Conservation (phyloP, 1,284 basidiomycete genomes). For the Gomphus bonarii region DNA sequence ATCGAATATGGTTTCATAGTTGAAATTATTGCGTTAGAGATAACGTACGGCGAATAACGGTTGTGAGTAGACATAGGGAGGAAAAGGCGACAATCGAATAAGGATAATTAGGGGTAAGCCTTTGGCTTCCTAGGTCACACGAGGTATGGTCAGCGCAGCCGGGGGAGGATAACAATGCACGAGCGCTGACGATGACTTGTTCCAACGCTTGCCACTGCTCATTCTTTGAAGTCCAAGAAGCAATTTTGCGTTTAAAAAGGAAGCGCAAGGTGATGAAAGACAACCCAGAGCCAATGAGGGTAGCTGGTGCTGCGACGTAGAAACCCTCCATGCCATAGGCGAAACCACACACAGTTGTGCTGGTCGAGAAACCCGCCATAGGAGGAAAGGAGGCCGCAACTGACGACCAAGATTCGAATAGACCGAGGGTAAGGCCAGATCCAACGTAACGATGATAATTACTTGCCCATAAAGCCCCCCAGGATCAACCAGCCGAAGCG, state of each 20-base stretch:
- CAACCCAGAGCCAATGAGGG: slow-evolving; percentile 56
- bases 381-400: slow-evolving; percentile 72
- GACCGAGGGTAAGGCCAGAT: slow-evolving; percentile 1
- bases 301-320: slow-evolving; percentile 48
- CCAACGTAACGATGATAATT: neutral
- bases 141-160: slow-evolving; percentile 9
- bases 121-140: slow-evolving; percentile 39
- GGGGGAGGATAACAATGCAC: neutral
- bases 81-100: slow-evolving; percentile 73
- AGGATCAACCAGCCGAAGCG: slow-evolving; percentile 56
- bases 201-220: slow-evolving; percentile 73
- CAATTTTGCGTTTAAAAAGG: slow-evolving; percentile 45
- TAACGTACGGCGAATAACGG: slow-evolving; percentile 63
- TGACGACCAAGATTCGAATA: slow-evolving; percentile 19
- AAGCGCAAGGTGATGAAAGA: slow-evolving; percentile 54
- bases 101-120: slow-evolving; percentile 70
- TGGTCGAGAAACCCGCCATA: slow-evolving; percentile 62
- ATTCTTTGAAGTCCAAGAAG: slow-evolving; percentile 47
- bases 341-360: slow-evolving; percentile 62
- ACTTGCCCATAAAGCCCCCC: slow-evolving; percentile 39
- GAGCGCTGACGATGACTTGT: slow-evolving; percentile 52
- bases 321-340: slow-evolving; percentile 74
- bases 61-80: slow-evolving; percentile 77
- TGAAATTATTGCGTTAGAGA: neutral
- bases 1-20: slow-evolving; percentile 9